A percentile compares a stretch with the other conserved stretches of the same genome.
phyloP scores from a whole-genome alignment of 495 filamentous ascomycete genomes.

The Trichoderma gamsii region DNA sequence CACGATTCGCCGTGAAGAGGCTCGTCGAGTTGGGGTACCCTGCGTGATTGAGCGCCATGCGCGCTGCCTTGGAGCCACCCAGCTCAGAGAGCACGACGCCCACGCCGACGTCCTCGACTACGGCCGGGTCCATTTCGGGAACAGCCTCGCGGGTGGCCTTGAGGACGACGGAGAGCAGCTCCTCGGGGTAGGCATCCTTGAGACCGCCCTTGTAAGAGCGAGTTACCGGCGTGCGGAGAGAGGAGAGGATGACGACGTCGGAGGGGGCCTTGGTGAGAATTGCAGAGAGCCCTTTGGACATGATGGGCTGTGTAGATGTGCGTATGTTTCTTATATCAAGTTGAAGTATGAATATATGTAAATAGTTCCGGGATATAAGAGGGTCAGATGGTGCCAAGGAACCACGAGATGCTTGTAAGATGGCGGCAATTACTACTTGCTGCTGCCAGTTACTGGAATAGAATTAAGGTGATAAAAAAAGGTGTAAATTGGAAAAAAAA shows the following conservation, averaged over 20 bases:
- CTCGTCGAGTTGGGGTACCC: slow-evolving; percentile 65
- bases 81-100: slow-evolving; percentile 88
- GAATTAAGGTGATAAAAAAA: neutral
- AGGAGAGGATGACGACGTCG: slow-evolving; percentile 84
- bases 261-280: slow-evolving; percentile 74
- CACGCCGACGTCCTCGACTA: slow-evolving; percentile 74
- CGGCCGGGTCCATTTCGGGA: slow-evolving; percentile 63
- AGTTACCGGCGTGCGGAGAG: slow-evolving; percentile 77
- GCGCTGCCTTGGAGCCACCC: slow-evolving; percentile 82
- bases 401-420: neutral
- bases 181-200: slow-evolving; percentile 84
- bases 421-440: neutral
- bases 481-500: neutral
- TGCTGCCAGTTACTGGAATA: neutral
- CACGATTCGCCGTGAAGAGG: slow-evolving; percentile 81
- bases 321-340: neutral
- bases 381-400: neutral
- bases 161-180: slow-evolving; percentile 77
- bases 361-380: neutral
- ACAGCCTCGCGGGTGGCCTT: slow-evolving; percentile 64
- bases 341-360: neutral
- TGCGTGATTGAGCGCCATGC: slow-evolving; percentile 81
- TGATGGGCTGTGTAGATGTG: neutral
- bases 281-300: slow-evolving; percentile 54
- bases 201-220: slow-evolving; percentile 78